Base-by-base conservation (phyloP, 2,329 filamentous ascomycete species). In the Cercospora berteroae region DNA sequence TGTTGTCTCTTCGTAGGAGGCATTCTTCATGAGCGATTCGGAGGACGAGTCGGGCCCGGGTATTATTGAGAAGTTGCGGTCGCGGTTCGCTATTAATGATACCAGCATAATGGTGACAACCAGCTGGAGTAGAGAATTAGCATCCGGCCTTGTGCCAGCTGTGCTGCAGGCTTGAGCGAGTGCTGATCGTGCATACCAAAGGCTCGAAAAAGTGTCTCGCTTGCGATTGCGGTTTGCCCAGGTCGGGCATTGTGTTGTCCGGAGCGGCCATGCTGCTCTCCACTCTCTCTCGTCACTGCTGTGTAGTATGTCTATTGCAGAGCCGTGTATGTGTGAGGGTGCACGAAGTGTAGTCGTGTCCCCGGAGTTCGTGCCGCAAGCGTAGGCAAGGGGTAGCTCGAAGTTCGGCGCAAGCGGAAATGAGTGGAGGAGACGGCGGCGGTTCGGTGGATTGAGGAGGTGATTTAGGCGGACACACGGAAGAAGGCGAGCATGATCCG, bases 91-190 rank as follows among this genome's bases (percentile, higher is more conserved):
- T 48, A 79, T 74, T 67, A 82, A 72, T 3, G 81, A 81, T n/a
- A 75, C 74, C 57, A 79, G 50, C 77, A 82, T 81, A 66, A 82
- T 81, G 57, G 74, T 75, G 60, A 81, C 71, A 25, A 82, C 80
- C 64, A 82, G 79, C 80, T 82, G 58, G 12, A 20, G 31, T 10
- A 23, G 10, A 31, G 48, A 20, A 60, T 72, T 59, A 72, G 69
- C 60, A 31, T 25, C 52, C 36, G 7, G 20, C 5, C 42, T 4
- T 25, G 52, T 57, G n/a, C 50, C 42, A 44, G n/a, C 31, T 44
- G 6, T 20, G 5, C 33, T 25, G 13, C 20, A 16, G 29, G 55
- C 56, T 33, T 23, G 25, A 36, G 52, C 13, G 42, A 33, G 42
- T n/a, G 12, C 20, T n/a, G 23, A 27, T 27, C 13, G 48, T 29